Evolutionary conservation across 2,329 filamentous ascomycete genomes (phyloP).

Genomic region (Pseudogymnoascus sp.): DNA sequence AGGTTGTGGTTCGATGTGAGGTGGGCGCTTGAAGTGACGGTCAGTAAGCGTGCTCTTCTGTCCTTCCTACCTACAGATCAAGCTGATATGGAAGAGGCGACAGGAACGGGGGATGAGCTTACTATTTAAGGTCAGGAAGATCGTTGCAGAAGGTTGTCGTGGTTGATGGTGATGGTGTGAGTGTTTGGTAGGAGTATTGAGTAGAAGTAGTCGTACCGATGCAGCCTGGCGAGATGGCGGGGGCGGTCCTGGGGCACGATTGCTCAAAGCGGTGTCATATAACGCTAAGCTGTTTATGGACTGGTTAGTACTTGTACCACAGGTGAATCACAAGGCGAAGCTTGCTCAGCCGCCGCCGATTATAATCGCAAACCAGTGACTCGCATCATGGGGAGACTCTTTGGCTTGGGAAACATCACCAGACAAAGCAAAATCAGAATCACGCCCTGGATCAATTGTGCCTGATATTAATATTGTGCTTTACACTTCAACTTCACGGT

Average conservation of each 20-base stretch:
- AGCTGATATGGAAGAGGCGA: background rate
- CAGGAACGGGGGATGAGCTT: background rate
- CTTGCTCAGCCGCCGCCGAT: conserved; percentile 5
- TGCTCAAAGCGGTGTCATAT: conserved; percentile 5
- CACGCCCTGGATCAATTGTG: background rate
- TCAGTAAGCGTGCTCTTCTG: background rate
- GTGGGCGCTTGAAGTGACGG: background rate
- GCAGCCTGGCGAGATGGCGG: conserved; percentile 9
- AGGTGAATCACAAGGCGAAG: conserved; percentile 7
- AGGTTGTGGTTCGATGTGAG: conserved; percentile 6
- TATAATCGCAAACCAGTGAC: conserved; percentile 6
- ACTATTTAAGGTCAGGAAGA: background rate
- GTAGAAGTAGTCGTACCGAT: conserved; percentile 9
- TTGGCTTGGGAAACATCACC: background rate
- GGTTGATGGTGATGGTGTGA: conserved; percentile 19
- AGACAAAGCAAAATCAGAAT: background rate
- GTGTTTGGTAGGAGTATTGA: conserved; percentile 11
- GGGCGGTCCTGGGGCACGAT: conserved; percentile 2
- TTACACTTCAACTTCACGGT: background rate
- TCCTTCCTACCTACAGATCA: background rate
- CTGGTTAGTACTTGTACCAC: background rate
- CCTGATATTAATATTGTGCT: background rate
- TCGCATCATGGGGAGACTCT: background rate
- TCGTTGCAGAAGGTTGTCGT: conserved; percentile 15
- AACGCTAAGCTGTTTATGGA: background rate